Base-by-base conservation (phyloP, 768 basidiomycete species). In the Rhodotorula taiwanensis region DNA sequence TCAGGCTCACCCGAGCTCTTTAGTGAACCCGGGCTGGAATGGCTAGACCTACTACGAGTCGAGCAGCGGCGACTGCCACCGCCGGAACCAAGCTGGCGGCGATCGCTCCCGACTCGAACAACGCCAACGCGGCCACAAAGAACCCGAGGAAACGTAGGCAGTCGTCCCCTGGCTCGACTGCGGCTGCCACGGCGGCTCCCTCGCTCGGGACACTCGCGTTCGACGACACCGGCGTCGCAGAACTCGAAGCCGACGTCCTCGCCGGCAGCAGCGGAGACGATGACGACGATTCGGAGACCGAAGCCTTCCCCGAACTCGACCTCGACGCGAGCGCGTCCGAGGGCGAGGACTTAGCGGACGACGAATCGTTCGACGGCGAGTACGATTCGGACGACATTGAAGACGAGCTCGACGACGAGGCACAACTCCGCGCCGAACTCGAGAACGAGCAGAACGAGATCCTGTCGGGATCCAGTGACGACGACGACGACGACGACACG, bases 321-420 rank as follows among this genome's bases (percentile, higher is more conserved):
- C 16, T 50, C 20, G 44, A 53, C 21, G 63, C n/a, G 18, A 79
- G 78, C 13, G 76, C 74, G 10, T 74, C 73, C n/a, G 55, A 51
- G 14, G 79, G 2, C 3, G 52, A 39, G 33, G 80, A 78, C 23
- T 76, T 74, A 5, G 75, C 72, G 11, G 74, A 76, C 28, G 76
- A 73, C 18, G 77, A 76, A 34, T 60, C 58, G 54, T 65, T 65
- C 44, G 76, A 76, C 11, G 77, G 78, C 5, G 54, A 39, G 34
- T 76, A 76, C 21, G 74, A 74, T 18, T 73, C 72, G 21, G 78
- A 75, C 31, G 75, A 71, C 30, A 64, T 58, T n/a, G 65, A 68
- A 47, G 66, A 62, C 31, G 75, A 72, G 18, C 45, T 57, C 14
- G 69, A 65, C 27, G 71, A 67, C 27, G 59, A 58, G 50, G 53